Evolutionary conservation across 1,139 yeast genomes (phyloP).

Genomic region (Yamadazyma trypodendri): DNA sequence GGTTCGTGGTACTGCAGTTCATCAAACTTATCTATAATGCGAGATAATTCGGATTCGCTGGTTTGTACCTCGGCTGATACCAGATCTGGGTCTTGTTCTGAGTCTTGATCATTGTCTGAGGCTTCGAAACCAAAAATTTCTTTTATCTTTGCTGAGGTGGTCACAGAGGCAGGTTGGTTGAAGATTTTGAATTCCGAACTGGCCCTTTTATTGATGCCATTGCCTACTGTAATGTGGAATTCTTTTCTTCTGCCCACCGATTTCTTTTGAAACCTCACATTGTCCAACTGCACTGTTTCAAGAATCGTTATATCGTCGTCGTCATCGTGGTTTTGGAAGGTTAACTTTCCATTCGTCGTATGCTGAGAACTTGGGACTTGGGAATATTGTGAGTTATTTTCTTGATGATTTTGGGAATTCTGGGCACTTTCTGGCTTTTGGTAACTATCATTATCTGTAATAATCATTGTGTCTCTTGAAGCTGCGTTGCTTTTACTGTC

Average conservation of each 20-base stretch:
- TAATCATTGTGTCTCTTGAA: no score
- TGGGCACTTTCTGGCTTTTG: no score
- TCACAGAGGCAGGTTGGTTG: background rate
- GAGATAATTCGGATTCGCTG: background rate
- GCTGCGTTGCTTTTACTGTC: no score
- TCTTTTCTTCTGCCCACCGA: conserved; percentile 3
- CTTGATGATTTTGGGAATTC: no score
- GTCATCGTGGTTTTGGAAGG: background rate
- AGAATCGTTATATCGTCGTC: conserved; percentile 10
- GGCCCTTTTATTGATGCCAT: conserved; percentile 5
- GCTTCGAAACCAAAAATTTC: conserved; percentile 1
- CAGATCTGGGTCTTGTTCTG: no score
- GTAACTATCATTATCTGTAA: no score
- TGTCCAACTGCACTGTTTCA: conserved; percentile 5
- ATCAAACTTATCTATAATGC: background rate
- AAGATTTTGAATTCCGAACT: background rate
- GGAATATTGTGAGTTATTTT: no score
- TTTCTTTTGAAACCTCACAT: conserved; percentile 1
- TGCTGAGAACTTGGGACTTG: background rate
- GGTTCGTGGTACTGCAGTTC: background rate
- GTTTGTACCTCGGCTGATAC: background rate
- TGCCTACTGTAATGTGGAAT: conserved; percentile 3
- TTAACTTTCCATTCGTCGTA: background rate
- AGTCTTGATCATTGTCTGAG: background rate
- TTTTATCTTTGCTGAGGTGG: background rate